Base-by-base conservation (phyloP, 257 asterid species). In the Rubia yunnanensis region DNA sequence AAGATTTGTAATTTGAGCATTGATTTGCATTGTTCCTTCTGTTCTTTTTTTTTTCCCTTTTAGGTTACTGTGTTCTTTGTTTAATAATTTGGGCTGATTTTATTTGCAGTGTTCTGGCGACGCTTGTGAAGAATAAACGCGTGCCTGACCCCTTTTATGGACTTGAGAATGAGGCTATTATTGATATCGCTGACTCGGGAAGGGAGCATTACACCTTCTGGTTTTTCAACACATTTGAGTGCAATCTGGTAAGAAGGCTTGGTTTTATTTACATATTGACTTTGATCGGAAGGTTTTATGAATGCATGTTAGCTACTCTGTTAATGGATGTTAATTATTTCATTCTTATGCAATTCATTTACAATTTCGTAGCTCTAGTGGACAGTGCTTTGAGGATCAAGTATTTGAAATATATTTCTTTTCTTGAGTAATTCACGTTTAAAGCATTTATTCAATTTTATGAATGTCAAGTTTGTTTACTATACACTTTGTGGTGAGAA, bases 121-220 rank as follows among this genome's bases (percentile, higher is more conserved):
- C 97, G 39, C 96, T 94, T 11, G 71, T 90, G 80, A 86, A 86
- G 83, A 94, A 90, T 76, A 83, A 88, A 77, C 83, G 79, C 13
- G 85, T 89, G 52, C 95, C 95, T 41, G 99, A 94, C 72, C 99
- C 99, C 59, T 94, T 94, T 72, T 94, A 87, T 68, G 99, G 99
- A 69, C 78, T 94, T 83, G 85, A 76, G 74, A 94, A 94, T 60
- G 88, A 84, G 86, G 27, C 91, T 41, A 92, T 94, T 61, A 48
- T 94, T 62, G 99, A 94, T 70, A 89, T 94, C 67, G 94, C 83
- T 13, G 88, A 84, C 70, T 94, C 97, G 0, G 99, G 99, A 70
- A 85, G 97, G 84, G 96, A 86, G 31, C 74, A 89, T 72, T 94
- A 89, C 78, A 89, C 97, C 60, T 88, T 89, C 90, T 94, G 97